A percentile compares a stretch with the other conserved stretches of the same genome.
Evolutionary conservation across 306 rosid species (phyloP).

Genomic region (Rosa chinensis): DNA sequence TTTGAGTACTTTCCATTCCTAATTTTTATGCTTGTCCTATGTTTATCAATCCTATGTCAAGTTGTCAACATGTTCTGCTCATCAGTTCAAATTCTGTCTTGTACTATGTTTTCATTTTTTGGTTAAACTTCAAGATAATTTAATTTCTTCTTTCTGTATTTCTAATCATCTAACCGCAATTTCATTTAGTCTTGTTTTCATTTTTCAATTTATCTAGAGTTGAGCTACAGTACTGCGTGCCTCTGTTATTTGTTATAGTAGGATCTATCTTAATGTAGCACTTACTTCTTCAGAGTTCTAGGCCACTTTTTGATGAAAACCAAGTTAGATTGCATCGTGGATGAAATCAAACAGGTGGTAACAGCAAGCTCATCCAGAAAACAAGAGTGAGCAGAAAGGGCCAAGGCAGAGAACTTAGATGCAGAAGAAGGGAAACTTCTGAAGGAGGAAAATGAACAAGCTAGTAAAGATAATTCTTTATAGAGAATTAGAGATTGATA

Average conservation of each 20-base stretch:
- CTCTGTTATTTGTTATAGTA: not conserved
- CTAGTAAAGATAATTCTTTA: not conserved
- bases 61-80: too few species aligned
- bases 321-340: constrained; percentile 76
- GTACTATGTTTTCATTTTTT: too few species aligned
- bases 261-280: not conserved
- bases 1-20: too few species aligned
- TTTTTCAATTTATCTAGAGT: not conserved
- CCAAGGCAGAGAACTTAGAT: constrained; percentile 91
- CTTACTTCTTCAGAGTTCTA: constrained; percentile 58
- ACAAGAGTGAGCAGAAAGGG: constrained; percentile 76
- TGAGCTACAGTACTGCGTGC: not conserved
- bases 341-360: constrained; percentile 83
- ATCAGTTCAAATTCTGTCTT: too few species aligned
- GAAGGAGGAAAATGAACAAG: constrained; percentile 97
- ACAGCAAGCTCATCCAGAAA: constrained; percentile 90
- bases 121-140: too few species aligned
- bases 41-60: too few species aligned
- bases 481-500: too few species aligned
- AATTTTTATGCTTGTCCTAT: not conserved
- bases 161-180: too few species aligned
- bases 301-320: constrained; percentile 78
- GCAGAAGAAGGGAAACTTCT: constrained; percentile 88
- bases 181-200: too few species aligned
- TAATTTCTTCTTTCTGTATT: too few species aligned